phyloP scores from a whole-genome alignment of 257 asterid species.

The Plectranthus barbatus region DNA sequence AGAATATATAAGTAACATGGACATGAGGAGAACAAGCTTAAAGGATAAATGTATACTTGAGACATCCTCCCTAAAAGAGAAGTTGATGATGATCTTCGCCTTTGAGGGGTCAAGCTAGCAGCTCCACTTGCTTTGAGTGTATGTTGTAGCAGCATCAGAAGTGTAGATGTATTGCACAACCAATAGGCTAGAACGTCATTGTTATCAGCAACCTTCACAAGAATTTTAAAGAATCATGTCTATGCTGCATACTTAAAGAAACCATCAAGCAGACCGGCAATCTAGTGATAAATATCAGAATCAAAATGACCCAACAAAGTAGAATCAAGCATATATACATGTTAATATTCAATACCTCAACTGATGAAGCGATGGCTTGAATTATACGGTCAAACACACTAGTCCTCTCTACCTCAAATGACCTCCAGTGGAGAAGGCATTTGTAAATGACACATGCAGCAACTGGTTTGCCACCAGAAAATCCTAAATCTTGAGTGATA shows the following conservation, averaged over 20 bases:
- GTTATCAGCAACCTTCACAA: constrained; percentile 67
- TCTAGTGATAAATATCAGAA: background rate
- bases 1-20: constrained; percentile 1
- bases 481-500: constrained; percentile 94
- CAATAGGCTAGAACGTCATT: constrained; percentile 86
- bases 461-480: constrained; percentile 86
- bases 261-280: background rate
- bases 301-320: background rate
- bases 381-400: constrained; percentile 89
- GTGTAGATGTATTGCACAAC: constrained; percentile 87
- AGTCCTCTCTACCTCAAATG: constrained; percentile 98
- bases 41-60: constrained; percentile 44
- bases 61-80: constrained; percentile 99
- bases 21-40: constrained; percentile 12
- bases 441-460: constrained; percentile 96
- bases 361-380: constrained; percentile 72
- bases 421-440: constrained; percentile 98
- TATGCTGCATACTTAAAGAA: background rate
- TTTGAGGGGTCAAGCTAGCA: constrained; percentile 92
- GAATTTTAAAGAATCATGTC: constrained; percentile 12
- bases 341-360: constrained; percentile 50
- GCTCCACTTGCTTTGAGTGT: constrained; percentile 98
- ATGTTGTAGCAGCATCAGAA: constrained; percentile 95
- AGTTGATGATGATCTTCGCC: constrained; percentile 93
- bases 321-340: background rate